Evolutionary conservation across 495 filamentous ascomycete species (phyloP), one percentile per base, ranked within the genome.

Genomic region (Bathelium albidoporum): DNA sequence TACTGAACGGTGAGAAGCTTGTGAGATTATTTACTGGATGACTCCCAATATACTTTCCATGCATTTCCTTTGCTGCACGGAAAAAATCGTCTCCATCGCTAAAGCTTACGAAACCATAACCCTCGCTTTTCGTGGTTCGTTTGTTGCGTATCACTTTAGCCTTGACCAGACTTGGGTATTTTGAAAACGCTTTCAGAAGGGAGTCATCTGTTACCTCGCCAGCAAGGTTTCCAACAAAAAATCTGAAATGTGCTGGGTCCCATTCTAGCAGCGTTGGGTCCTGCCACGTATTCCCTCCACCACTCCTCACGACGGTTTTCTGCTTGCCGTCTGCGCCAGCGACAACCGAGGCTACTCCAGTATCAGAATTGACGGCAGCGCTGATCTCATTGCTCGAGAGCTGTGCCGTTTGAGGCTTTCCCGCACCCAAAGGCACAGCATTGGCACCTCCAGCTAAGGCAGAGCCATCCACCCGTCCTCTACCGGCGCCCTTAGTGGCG

Each of bases 121-220:
- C 93, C 72, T 93, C 94, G 69, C 87, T 91, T 79, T 98, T 97
- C 60, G 87, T 92, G 2, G 93, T 95, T 22, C 89, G 83, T 77
- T 97, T 97, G 77, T 98, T 95, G 36, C 94, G 82, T 62, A 98
- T 84, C n/a, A 98, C 95, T 11, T 93, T 86, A 11, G 92, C 92
- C 74, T 96, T 96, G 68, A 90, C 86, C 31, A 97, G 84, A 7
- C 89, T 93, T 20, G 85, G 80, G 80, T 95, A 98, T 62, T 87
- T 85, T 1, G 89, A 78, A 69, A 98, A 98, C 0, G 94, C 94
- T 75, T 98, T 97, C 68, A 93, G 79, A 11, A 98, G 76, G 1
- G 90, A 93, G 41, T 98, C 94, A 73, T 98, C 95, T 4, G 95
- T 97, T 12, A 96, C 94, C 78, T 98, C 94, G 62, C 94, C 94